phyloP scores from a whole-genome alignment of 768 basidiomycete species.

The Pleurotus citrinopileatus region DNA sequence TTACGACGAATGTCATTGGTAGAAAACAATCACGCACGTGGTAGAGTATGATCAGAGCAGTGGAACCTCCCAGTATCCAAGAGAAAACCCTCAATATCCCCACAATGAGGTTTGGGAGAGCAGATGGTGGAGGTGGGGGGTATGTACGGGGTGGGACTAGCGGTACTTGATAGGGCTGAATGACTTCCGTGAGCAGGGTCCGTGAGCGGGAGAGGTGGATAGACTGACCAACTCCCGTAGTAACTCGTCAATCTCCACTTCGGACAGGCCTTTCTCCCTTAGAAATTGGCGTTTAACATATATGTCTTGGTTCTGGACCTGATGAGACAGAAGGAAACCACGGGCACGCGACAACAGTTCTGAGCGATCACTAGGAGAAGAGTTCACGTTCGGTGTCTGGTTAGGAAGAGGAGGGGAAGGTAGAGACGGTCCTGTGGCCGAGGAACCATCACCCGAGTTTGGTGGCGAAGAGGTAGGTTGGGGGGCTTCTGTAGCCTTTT shows the following conservation, averaged over 20 bases:
- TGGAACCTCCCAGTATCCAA: conserved; percentile 68
- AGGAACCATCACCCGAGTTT: too few species aligned
- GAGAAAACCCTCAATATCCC: conserved; percentile 57
- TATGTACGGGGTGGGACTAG: conserved; percentile 70
- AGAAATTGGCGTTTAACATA: conserved; percentile 62
- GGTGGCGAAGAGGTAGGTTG: too few species aligned
- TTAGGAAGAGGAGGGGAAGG: too few species aligned
- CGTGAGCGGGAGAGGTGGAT: background rate
- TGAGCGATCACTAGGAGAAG: conserved; percentile 23
- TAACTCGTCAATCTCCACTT: conserved; percentile 55
- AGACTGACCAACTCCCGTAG: conserved; percentile 52
- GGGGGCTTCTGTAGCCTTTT: too few species aligned
- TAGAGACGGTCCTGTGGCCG: too few species aligned
- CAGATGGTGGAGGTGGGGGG: conserved; percentile 66
- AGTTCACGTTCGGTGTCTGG: too few species aligned
- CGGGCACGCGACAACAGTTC: conserved; percentile 57
- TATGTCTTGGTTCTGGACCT: conserved; percentile 55
- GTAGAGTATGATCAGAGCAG: conserved; percentile 57
- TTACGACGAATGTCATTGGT: background rate
- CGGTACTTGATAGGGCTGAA: conserved; percentile 39
- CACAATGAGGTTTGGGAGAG: conserved; percentile 62
- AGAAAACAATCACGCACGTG: conserved; percentile 44
- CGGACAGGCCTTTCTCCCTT: conserved; percentile 65
- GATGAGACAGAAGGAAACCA: conserved; percentile 63
- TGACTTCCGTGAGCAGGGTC: background rate